Conservation (phyloP, 805 yeast species). For the Candida silvatica region DNA sequence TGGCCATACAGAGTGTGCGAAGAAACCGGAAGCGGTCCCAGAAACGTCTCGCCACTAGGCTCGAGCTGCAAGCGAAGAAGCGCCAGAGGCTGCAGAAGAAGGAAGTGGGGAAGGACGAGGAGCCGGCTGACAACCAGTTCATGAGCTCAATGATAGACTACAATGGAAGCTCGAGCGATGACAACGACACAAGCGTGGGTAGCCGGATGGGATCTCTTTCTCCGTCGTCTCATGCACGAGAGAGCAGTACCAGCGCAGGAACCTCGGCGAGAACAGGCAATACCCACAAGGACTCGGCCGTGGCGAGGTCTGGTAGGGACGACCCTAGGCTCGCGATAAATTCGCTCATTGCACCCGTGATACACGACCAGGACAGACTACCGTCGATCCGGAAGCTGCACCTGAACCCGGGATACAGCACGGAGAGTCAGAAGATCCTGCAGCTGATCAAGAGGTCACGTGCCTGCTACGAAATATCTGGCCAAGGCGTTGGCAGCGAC, state of each 20-base stretch:
- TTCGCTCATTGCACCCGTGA: slow-evolving; percentile 34
- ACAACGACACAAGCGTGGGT: slow-evolving; percentile 5
- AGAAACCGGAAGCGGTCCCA: slow-evolving; percentile 71
- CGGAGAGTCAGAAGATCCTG: slow-evolving; percentile 24
- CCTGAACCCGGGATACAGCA: slow-evolving; percentile 17
- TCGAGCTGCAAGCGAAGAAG: slow-evolving; percentile 6
- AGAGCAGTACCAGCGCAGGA: not conserved
- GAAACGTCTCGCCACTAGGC: slow-evolving; percentile 22
- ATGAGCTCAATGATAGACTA: slow-evolving; percentile 1
- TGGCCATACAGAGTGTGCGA: slow-evolving; percentile 89
- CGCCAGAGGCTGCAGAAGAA: not conserved
- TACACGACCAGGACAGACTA: slow-evolving; percentile 14
- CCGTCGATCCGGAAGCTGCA: slow-evolving; percentile 19
- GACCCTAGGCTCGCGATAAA: slow-evolving; percentile 37
- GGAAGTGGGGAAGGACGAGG: too few species aligned
- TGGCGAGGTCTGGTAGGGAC: not conserved
- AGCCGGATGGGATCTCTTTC: too few species aligned
- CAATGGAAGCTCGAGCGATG: too few species aligned
- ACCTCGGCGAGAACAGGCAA: not conserved
- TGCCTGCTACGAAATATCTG: slow-evolving; percentile 43
- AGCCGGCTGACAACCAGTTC: slow-evolving; percentile 1
- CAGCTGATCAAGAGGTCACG: slow-evolving; percentile 51
- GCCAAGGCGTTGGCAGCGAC: not conserved
- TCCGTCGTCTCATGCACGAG: too few species aligned
- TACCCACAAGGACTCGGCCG: not conserved